Base-by-base conservation (phyloP, 75 land plant genomes). In the Sequoiadendron giganteum region DNA sequence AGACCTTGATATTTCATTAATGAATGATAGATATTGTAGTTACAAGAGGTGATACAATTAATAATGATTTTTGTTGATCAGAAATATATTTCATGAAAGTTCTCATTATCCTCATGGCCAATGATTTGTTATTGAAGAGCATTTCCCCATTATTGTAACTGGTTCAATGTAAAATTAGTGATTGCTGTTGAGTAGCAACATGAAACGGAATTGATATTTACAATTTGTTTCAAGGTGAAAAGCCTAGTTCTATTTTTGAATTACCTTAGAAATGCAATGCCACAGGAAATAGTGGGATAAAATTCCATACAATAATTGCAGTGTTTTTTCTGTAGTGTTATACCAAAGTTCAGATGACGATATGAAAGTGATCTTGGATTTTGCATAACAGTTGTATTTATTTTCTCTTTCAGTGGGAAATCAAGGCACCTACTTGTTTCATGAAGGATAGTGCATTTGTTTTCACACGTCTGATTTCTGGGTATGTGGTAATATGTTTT, bases 331-430 rank as follows among this genome's bases (percentile, higher is more conserved):
- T 79, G 0, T 79, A 6, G 9, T 79, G 45, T 79, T 16, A 47
- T 11, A 73, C 15, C 38, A 32, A 73, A 32, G 30, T 42, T 28
- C 48, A 47, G 30, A 82, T 10, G 52, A 28, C 47, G 84, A 25
- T 45, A 47, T 82, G 77, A 82, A 82, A 82, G n/a, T 47, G 30
- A 82, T 45, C 84, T 79, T 79, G 32, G n/a, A n/a, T 45, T 10
- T 82, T 82, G n/a, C 13, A 10, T 82, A 82, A 82, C 84, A 45
- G n/a, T 9, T 45, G 19, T 42, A n/a, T 61, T 25, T 77, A 25
- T 58, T 28, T 85, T 86, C 36, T 15, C 82, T 80, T 86, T 19
- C 91, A 93, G 94, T 93, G 94, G 94, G 94, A 91, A 88, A 90
- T 91, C 28, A 88, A 88, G 73, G 89, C 85, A 32, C 88, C 91